Base-by-base conservation (phyloP, 331 rosid genomes). In the Quercus phellos region DNA sequence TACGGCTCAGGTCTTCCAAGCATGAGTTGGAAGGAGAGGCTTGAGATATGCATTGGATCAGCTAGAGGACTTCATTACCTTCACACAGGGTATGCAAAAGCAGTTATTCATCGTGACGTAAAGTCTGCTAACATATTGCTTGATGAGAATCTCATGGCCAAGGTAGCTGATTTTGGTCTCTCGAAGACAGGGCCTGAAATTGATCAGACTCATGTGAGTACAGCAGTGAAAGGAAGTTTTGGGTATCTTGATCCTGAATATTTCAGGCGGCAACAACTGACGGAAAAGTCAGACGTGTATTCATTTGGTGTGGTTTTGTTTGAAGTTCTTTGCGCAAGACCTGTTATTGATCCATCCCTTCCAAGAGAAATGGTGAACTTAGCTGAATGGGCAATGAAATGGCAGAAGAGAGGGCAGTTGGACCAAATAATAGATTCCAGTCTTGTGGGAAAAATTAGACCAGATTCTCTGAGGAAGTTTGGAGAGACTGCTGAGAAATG, bases 61-160 rank as follows among this genome's bases (percentile, higher is more conserved):
- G 94, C 97, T 43, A 82, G 94, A 83, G 94, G 97, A 76, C 93
- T 92, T 17, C 97, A 92, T 79, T 90, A 92, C 87, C 97, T 92
- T 77, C 94, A 90, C 84, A 92, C 93, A 6, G 94, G 97, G 77
- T 83, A 87, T 78, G 88, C 91, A 50, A 90, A 90, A 79, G 92
- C 91, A 6, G 90, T 92, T 70, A 92, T 92, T 78, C 94, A 92
- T 68, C 94, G 94, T 0, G 94, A 92, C 6, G 97, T 90, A 72
- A 92, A 92, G 78, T 90, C 97, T 12, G 93, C 97, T 13, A 92
- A 92, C 75, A 92, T 92, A 54, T 84, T 92, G 51, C 90, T 90
- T 29, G 97, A 92, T 19, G 97, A 92, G 85, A 90, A 88, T 74
- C 88, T 92, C 29, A 90, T 92, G 94, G 94, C 97, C 32, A 92